Conservation (phyloP, 2,329 filamentous ascomycete genomes). For the Dryadomyces sulphureus region DNA sequence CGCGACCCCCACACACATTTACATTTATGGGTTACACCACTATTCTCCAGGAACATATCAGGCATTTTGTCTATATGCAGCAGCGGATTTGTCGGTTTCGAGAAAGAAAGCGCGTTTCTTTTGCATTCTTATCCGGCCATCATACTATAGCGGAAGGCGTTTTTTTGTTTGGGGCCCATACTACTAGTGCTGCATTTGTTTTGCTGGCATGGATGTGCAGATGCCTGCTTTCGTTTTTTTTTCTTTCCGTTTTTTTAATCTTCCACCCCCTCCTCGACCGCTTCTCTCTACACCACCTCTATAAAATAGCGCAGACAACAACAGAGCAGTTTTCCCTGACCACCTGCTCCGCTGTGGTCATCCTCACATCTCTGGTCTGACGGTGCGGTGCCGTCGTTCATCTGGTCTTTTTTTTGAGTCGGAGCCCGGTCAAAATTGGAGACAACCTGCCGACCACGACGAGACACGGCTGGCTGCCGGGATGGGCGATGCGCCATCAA, state of each 20-base stretch:
- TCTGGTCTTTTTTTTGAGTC: too few species aligned
- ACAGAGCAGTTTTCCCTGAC: not conserved
- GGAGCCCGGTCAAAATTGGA: too few species aligned
- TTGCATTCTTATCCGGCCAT: constrained; percentile 1
- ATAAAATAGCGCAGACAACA: not conserved
- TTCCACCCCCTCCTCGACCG: not conserved
- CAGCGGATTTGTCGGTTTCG: constrained; percentile 1
- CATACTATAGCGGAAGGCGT: constrained; percentile 13
- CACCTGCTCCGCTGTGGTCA: not conserved
- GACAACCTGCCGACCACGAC: too few species aligned
- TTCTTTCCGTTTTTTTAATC: not conserved
- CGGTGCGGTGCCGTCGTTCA: not conserved
- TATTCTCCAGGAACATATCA: not conserved
- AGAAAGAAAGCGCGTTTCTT: not conserved
- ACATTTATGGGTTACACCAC: too few species aligned
- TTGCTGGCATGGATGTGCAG: constrained; percentile 3
- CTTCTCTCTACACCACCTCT: not conserved
- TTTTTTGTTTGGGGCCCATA: constrained; percentile 6
- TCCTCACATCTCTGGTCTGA: not conserved
- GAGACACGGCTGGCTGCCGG: too few species aligned
- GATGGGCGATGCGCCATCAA: too few species aligned
- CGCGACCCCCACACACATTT: not conserved
- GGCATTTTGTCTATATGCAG: not conserved
- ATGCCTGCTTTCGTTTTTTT: not conserved
- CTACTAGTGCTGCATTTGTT: constrained; percentile 2